Conservation (phyloP, 805 yeast genomes). For the Wickerhamomyces rabaulensis region DNA sequence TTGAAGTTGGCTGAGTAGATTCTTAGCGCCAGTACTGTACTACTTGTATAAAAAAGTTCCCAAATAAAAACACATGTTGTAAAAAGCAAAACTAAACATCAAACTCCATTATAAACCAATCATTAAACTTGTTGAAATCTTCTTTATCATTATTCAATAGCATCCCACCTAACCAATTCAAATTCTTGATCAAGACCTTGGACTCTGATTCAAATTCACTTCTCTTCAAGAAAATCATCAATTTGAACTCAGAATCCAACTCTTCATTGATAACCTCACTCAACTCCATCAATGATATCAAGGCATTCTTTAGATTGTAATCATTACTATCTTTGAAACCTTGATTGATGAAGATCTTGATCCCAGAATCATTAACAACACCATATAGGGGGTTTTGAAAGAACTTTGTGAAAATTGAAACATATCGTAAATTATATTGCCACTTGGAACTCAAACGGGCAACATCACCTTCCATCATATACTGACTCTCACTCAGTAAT, state of each 20-base stretch:
- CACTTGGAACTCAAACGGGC: not conserved
- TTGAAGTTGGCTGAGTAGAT: conserved; percentile 28
- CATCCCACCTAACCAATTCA: conserved; percentile 25
- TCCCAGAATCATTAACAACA: conserved; percentile 7
- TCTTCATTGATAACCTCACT: conserved; percentile 15
- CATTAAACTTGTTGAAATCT: conserved; percentile 18
- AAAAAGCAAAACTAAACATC: conserved; percentile 14
- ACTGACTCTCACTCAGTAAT: conserved; percentile 27
- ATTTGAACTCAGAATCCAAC: conserved; percentile 6
- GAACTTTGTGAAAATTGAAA: conserved; percentile 13
- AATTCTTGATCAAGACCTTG: conserved; percentile 19
- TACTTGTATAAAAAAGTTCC: no score
- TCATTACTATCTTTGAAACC: conserved; percentile 16
- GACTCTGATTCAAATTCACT: conserved; percentile 20
- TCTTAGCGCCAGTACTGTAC: not conserved
- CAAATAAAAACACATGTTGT: not conserved
- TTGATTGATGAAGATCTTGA: conserved; percentile 21
- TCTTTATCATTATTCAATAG: conserved; percentile 16
- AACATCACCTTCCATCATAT: conserved; percentile 20
- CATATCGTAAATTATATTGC: conserved; percentile 14
- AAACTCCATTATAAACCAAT: conserved; percentile 26
- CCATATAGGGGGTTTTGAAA: conserved; percentile 22
- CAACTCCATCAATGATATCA: conserved; percentile 21
- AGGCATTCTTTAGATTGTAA: conserved; percentile 18
- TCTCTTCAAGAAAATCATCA: conserved; percentile 20